Percentiles rank a stretch among this genome's conserved stretches.
These are phyloP conservation scores for Cenococcum geophilum DNA, from an alignment of 495 filamentous ascomycete species.

Conservation along the genomic window DNA sequence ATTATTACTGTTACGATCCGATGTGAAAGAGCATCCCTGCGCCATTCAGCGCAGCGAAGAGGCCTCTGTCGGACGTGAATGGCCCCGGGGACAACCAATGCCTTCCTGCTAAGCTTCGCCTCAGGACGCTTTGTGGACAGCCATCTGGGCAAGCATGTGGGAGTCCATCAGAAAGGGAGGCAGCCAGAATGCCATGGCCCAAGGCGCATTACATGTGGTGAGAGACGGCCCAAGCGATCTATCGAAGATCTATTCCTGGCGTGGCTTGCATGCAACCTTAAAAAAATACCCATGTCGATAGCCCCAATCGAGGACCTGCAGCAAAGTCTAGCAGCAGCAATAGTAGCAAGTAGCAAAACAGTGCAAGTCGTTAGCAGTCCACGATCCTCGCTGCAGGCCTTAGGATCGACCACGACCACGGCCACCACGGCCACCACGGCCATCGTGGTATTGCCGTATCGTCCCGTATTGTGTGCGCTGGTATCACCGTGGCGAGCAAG, in stretches of 20 bases:
- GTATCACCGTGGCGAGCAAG: not conserved
- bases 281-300: constrained; percentile 19
- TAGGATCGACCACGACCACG: too few species aligned
- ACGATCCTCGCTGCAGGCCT: not conserved
- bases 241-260: constrained; percentile 27
- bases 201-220: constrained; percentile 11
- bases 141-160: constrained; percentile 2
- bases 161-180: constrained; percentile 1
- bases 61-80: constrained; percentile 8
- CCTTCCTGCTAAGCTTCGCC: constrained; percentile 19
- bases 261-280: constrained; percentile 32
- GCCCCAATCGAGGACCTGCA: not conserved
- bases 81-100: constrained; percentile 16
- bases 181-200: not conserved
- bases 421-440: too few species aligned
- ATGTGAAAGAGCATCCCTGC: not conserved
- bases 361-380: too few species aligned
- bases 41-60: constrained; percentile 13
- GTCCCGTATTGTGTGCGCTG: not conserved
- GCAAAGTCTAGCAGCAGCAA: not conserved
- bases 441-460: too few species aligned
- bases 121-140: not conserved
- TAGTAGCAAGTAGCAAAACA: not conserved
- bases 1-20: constrained; percentile 1
- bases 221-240: constrained; percentile 10